Evolutionary conservation across 164 flowering plant species (phyloP), one percentile per base, ranked within the genome.

Genomic region (Magnolia officinalis): DNA sequence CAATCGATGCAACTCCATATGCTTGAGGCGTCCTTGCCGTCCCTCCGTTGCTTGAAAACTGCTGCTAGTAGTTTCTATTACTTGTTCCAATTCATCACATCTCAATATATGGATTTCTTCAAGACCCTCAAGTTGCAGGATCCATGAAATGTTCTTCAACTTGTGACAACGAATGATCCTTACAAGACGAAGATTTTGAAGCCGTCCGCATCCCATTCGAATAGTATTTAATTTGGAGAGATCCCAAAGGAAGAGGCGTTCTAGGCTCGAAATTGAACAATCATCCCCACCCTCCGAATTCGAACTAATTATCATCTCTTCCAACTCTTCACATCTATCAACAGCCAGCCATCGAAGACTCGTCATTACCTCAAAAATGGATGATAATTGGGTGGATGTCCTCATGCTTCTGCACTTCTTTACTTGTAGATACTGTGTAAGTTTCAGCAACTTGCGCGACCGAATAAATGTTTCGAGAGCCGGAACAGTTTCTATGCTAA

Each of bases 81-180:
- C 7, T 59, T 77, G 75, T 65, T 77, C 75, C 6, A 77, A 65
- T 21, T 31, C 79, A 21, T 19, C 8, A 65, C 79, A 77, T 14
- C 20, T 20, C 14, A 10, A 11, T 31, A 81, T 1, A 37, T 7
- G 1, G n/a, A 81, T 72, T 4, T 14, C 9, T 21, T 59, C 26
- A 5, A 81, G 75, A 14, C 26, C 58, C 20, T 59, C 68, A 52
- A 52, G 68, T 7, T 45, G 64, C 14, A 20, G 1, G 70, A 78
- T 45, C 77, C 79, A 75, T 24, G 74, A 61, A 8, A 75, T 29
- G 66, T 73, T 64, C 79, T 68, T 61, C 77, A 81, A 7, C 8
- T 20, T 65, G 55, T 55, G 18, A 45, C 83, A 81, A 10, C 29
- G n/a, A 8, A 0, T 1, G 20, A 79, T 76, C 4, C 14, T 0